Conservation (phyloP, 768 basidiomycete species). For the Dentipellis fragilis region DNA sequence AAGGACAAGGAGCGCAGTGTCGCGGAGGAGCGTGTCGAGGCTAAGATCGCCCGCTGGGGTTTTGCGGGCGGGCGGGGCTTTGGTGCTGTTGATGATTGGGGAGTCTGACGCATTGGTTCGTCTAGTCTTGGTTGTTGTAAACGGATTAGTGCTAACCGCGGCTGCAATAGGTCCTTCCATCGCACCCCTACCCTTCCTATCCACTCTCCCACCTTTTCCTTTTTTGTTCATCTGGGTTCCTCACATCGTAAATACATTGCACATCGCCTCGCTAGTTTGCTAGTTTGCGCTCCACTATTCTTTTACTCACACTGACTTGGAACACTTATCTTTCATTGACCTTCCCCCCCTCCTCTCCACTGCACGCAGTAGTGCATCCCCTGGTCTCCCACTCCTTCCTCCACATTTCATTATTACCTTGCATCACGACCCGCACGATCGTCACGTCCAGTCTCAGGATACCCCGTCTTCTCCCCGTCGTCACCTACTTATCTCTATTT, state of each 20-base stretch:
- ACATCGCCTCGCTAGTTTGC: not conserved
- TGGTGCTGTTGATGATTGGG: conserved; percentile 48
- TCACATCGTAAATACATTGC: not conserved
- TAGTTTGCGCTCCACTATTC: not conserved
- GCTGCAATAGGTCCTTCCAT: no score
- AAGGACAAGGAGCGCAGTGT: conserved; percentile 22
- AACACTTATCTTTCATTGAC: not conserved
- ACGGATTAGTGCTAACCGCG: not conserved
- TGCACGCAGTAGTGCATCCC: no score
- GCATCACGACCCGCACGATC: no score
- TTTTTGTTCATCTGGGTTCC: no score
- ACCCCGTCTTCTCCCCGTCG: no score
- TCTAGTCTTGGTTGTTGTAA: not conserved
- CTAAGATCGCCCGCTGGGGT: conserved; percentile 25
- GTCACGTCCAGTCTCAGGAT: no score
- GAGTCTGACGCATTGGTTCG: not conserved
- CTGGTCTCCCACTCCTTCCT: no score
- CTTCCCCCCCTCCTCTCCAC: no score
- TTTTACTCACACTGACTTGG: not conserved
- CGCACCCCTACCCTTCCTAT: no score
- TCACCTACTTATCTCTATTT: no score
- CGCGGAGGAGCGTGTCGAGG: conserved; percentile 39
- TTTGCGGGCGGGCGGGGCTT: conserved; percentile 23
- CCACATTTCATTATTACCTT: no score
- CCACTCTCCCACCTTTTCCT: no score